A percentile compares a stretch with the other conserved stretches of the same genome.
These are phyloP conservation scores for Teratosphaeria destructans DNA, from an alignment of 2,329 filamentous ascomycete species.

Conservation along the genomic window DNA sequence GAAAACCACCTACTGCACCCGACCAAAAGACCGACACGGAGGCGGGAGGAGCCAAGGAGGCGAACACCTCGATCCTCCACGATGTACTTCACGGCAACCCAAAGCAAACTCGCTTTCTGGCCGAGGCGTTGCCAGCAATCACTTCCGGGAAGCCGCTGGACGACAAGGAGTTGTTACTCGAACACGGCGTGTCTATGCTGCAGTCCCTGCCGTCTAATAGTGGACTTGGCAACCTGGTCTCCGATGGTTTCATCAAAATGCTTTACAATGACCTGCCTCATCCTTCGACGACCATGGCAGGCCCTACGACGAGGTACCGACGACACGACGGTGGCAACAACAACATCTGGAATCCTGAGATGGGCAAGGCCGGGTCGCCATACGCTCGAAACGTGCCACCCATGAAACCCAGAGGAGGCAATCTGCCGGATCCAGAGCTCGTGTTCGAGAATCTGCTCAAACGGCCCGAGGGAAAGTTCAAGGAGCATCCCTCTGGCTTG, in stretches of 20 bases:
- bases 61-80: constrained; percentile 33
- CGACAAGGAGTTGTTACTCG: constrained; percentile 39
- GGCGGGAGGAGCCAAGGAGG: constrained; percentile 21
- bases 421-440: constrained; percentile 38
- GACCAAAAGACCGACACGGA: constrained; percentile 36
- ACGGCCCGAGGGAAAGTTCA: constrained; percentile 29
- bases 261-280: constrained; percentile 45
- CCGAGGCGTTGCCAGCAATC: constrained; percentile 32
- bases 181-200: constrained; percentile 44
- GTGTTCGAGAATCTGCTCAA: constrained; percentile 38
- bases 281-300: constrained; percentile 37
- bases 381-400: constrained; percentile 38
- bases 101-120: constrained; percentile 31
- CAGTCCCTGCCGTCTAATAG: constrained; percentile 41
- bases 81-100: constrained; percentile 30
- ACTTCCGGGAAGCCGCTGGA: constrained; percentile 37
- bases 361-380: constrained; percentile 43
- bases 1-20: constrained; percentile 37
- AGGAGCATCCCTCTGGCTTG: constrained; percentile 35
- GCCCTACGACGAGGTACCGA: constrained; percentile 36
- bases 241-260: constrained; percentile 43
- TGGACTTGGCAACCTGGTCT: constrained; percentile 37
- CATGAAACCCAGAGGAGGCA: constrained; percentile 39
- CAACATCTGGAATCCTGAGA: constrained; percentile 40
- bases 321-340: constrained; percentile 37